Percentiles rank a stretch among this genome's conserved stretches.
Evolutionary conservation across 768 basidiomycete species (phyloP).

Genomic region (Crepidotus variabilis): DNA sequence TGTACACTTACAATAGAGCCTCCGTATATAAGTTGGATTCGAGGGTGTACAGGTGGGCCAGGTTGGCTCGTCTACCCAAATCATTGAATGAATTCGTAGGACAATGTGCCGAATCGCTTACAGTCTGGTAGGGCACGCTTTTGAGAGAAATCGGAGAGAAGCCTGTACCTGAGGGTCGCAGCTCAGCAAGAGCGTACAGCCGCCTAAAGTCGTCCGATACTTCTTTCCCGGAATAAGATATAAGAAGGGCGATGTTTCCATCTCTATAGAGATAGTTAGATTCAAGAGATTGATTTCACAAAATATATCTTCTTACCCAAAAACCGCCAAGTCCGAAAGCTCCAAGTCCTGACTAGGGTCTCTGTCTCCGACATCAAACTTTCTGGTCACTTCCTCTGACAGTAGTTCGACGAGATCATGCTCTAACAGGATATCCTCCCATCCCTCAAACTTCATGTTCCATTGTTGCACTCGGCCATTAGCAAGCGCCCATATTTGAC

Average conservation of each 20-base stretch:
- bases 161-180: constrained; percentile 34
- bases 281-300: not conserved
- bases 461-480: constrained; percentile 69
- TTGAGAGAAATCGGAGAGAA: constrained; percentile 48
- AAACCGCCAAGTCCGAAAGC: constrained; percentile 61
- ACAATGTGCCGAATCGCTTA: too few species aligned
- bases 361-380: constrained; percentile 32
- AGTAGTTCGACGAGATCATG: constrained; percentile 50
- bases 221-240: constrained; percentile 63
- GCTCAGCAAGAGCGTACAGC: constrained; percentile 58
- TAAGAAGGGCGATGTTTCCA: constrained; percentile 54
- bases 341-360: constrained; percentile 64
- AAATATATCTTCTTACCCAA: constrained; percentile 10
- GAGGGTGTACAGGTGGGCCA: constrained; percentile 69
- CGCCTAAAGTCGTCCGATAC: constrained; percentile 50
- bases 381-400: constrained; percentile 41
- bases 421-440: constrained; percentile 63
- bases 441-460: constrained; percentile 63
- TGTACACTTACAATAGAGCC: constrained; percentile 60
- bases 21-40: constrained; percentile 56
- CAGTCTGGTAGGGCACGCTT: constrained; percentile 74
- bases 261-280: constrained; percentile 27
- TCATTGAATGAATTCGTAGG: not conserved
- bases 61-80: constrained; percentile 54
- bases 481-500: constrained; percentile 65